phyloP scores from a whole-genome alignment of 2,329 filamentous ascomycete genomes.

The Sporothrix pallida region DNA sequence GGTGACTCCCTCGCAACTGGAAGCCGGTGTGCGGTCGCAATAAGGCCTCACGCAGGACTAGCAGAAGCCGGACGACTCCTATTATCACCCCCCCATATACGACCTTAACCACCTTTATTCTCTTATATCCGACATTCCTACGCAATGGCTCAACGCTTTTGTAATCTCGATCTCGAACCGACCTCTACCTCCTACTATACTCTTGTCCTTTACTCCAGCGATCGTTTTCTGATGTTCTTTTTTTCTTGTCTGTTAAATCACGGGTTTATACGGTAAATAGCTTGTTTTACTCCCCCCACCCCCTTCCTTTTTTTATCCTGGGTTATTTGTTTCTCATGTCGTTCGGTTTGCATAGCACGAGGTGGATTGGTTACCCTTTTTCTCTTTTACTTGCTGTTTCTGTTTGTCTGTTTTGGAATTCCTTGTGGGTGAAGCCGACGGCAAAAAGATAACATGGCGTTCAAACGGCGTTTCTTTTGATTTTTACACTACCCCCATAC shows the following conservation, averaged over 20 bases:
- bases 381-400: not conserved
- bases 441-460: conserved; percentile 17
- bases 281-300: conserved; percentile 10
- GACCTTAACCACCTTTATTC: not conserved
- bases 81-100: not conserved
- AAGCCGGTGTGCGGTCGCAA: conserved; percentile 44
- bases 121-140: not conserved
- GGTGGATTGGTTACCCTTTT: conserved; percentile 26
- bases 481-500: not conserved
- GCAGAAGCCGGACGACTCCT: not conserved
- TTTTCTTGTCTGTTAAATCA: conserved; percentile 4
- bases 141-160: not conserved
- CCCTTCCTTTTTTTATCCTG: not conserved
- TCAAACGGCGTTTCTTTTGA: conserved; percentile 15
- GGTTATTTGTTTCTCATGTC: conserved; percentile 3
- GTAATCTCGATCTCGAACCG: not conserved
- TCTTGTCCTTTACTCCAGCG: not conserved
- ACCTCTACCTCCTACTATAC: not conserved
- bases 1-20: conserved; percentile 45
- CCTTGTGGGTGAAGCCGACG: conserved; percentile 6
- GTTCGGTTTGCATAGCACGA: conserved; percentile 31
- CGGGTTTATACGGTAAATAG: conserved; percentile 20
- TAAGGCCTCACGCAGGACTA: not conserved
- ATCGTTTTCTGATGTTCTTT: conserved; percentile 16
- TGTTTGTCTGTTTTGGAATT: conserved; percentile 7